Conservation (phyloP, 345 rosid species). For the Arabidopsis arenosa region DNA sequence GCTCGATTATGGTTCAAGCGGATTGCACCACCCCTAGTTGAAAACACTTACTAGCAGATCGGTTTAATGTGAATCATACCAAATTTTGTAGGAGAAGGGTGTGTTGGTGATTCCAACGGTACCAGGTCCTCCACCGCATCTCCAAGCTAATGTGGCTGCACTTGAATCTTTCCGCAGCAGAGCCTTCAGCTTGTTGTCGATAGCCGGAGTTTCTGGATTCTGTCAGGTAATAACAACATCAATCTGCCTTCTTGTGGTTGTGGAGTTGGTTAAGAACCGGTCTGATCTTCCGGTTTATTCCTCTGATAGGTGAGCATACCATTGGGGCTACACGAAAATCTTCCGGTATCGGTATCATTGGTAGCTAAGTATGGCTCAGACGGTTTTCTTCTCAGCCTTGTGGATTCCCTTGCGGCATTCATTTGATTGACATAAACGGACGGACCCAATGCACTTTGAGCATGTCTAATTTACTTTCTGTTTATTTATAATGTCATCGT, state of each 20-base stretch:
- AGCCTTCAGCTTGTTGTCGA: conserved; percentile 76
- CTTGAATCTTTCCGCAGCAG: conserved; percentile 59
- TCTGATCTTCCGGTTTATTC: background rate
- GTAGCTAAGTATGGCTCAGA: conserved; percentile 80
- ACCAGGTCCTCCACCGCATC: conserved; percentile 84
- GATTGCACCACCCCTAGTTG: too few relatives aligned
- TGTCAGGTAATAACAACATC: conserved; percentile 65
- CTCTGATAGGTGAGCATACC: conserved; percentile 71
- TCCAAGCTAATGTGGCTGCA: conserved; percentile 56
- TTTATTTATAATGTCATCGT: background rate
- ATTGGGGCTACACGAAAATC: conserved; percentile 57
- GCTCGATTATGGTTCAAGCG: too few relatives aligned
- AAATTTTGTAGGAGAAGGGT: conserved; percentile 57
- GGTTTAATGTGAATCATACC: background rate
- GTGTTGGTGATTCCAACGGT: conserved; percentile 81
- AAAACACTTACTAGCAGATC: background rate
- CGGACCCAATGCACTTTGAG: background rate
- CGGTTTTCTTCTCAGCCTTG: conserved; percentile 67
- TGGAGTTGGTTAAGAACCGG: conserved; percentile 12
- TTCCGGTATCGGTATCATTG: conserved; percentile 71
- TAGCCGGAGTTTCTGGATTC: conserved; percentile 84
- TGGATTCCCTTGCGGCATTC: conserved; percentile 52
- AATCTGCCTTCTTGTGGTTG: background rate
- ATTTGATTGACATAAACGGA: conserved; percentile 4
- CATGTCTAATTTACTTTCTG: background rate